phyloP scores from a whole-genome alignment of 768 basidiomycete genomes.

The Xerocomus brunneocitrinus region DNA sequence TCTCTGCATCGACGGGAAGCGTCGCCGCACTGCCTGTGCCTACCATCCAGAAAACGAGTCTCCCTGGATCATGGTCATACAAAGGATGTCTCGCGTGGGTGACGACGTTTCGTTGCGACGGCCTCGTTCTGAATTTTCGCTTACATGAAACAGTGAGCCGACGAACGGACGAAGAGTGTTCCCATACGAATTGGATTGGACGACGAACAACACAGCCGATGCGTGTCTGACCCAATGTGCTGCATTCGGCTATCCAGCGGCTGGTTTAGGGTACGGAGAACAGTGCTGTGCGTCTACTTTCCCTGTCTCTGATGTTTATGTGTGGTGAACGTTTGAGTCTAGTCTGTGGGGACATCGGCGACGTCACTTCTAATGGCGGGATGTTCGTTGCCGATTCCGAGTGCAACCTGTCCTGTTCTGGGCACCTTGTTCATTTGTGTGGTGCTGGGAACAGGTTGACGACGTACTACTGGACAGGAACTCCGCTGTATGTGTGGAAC shows the following conservation, averaged over 20 bases:
- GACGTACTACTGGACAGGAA: slow-evolving; percentile 52
- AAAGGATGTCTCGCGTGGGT: slow-evolving; percentile 63
- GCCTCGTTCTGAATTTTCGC: not conserved
- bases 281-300: slow-evolving; percentile 61
- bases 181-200: slow-evolving; percentile 55
- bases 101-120: not conserved
- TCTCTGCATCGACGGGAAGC: slow-evolving; percentile 51
- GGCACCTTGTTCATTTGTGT: slow-evolving; percentile 66
- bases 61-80: slow-evolving; percentile 64
- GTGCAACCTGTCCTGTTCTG: slow-evolving; percentile 55
- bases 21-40: slow-evolving; percentile 62
- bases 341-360: slow-evolving; percentile 69
- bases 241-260: slow-evolving; percentile 65
- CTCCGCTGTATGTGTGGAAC: slow-evolving; percentile 55
- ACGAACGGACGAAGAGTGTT: slow-evolving; percentile 43
- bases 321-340: not conserved
- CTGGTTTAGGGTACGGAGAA: slow-evolving; percentile 63
- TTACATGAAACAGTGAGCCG: slow-evolving; percentile 41
- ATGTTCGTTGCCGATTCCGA: slow-evolving; percentile 32
- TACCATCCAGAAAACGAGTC: slow-evolving; percentile 44
- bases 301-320: not conserved
- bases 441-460: slow-evolving; percentile 53
- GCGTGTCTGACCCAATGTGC: slow-evolving; percentile 67
- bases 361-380: slow-evolving; percentile 39
- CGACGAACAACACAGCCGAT: slow-evolving; percentile 57